phyloP scores from a whole-genome alignment of 495 filamentous ascomycete species.

The Platismatia glauca region DNA sequence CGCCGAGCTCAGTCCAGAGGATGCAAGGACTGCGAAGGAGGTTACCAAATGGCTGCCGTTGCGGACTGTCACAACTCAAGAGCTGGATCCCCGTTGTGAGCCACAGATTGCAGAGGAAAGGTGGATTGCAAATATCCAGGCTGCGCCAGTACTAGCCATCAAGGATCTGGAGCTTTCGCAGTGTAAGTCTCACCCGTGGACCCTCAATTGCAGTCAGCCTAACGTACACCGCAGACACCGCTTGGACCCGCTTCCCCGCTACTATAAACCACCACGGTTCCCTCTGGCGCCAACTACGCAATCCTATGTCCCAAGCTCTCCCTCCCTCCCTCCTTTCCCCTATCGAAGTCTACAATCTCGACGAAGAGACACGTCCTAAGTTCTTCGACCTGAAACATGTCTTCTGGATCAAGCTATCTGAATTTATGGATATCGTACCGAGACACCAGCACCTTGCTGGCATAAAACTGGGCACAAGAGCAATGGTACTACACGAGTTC shows the following conservation, averaged over 20 bases:
- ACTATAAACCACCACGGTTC: constrained; percentile 41
- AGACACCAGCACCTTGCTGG: constrained; percentile 60
- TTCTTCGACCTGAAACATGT: constrained; percentile 50
- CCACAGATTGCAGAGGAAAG: constrained; percentile 45
- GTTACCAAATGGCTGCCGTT: constrained; percentile 45
- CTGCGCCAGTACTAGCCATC: constrained; percentile 63
- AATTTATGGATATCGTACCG: constrained; percentile 65
- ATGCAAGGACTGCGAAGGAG: constrained; percentile 39
- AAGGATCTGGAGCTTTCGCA: constrained; percentile 65
- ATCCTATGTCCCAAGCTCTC: constrained; percentile 41
- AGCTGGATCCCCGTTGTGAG: constrained; percentile 38
- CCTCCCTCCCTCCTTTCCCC: constrained; percentile 12
- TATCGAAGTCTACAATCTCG: constrained; percentile 16
- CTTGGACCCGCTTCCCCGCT: constrained; percentile 51
- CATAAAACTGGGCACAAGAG: constrained; percentile 28
- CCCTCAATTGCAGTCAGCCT: background rate
- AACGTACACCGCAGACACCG: constrained; percentile 44
- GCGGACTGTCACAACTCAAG: constrained; percentile 39
- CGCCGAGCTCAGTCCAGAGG: constrained; percentile 36
- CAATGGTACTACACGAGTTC: constrained; percentile 22
- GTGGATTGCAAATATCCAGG: constrained; percentile 71
- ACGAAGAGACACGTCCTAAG: constrained; percentile 39
- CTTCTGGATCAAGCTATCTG: constrained; percentile 73
- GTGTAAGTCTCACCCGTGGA: constrained; percentile 42
- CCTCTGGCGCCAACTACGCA: constrained; percentile 46